Evolutionary conservation across 805 yeast species (phyloP).

Genomic region (Saturnispora galanensis): DNA sequence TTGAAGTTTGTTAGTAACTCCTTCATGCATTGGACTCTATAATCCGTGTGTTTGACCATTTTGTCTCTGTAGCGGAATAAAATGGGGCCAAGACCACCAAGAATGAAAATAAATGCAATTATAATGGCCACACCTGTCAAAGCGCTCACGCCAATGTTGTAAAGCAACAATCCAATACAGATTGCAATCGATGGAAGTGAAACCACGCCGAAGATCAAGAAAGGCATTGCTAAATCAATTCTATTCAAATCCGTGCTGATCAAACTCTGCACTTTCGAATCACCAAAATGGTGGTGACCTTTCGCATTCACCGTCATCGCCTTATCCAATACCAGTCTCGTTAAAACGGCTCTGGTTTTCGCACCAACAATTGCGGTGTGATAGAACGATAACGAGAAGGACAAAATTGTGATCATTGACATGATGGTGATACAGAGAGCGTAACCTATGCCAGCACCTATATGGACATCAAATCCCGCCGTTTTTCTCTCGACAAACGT

Average conservation of each 20-base stretch:
- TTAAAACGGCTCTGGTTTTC: slow-evolving; percentile 56
- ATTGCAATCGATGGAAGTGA: slow-evolving; percentile 55
- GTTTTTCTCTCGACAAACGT: slow-evolving; percentile 46
- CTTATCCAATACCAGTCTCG: slow-evolving; percentile 58
- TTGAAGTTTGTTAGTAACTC: slow-evolving; percentile 73
- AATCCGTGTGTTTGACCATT: slow-evolving; percentile 59
- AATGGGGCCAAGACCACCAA: slow-evolving; percentile 32
- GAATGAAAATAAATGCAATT: slow-evolving; percentile 34
- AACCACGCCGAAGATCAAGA: slow-evolving; percentile 52
- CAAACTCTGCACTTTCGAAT: slow-evolving; percentile 67
- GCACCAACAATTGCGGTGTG: slow-evolving; percentile 55
- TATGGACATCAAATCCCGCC: slow-evolving; percentile 30
- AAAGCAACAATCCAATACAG: slow-evolving; percentile 51
- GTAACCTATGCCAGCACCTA: slow-evolving; percentile 65
- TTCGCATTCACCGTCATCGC: slow-evolving; percentile 49
- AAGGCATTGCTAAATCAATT: slow-evolving; percentile 62
- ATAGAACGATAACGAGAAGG: slow-evolving; percentile 35
- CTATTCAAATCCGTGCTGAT: slow-evolving; percentile 76
- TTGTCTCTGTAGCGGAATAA: slow-evolving; percentile 44
- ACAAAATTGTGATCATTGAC: slow-evolving; percentile 34
- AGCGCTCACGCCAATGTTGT: slow-evolving; percentile 62
- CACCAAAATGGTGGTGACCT: slow-evolving; percentile 53
- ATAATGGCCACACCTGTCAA: slow-evolving; percentile 57
- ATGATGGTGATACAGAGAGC: slow-evolving; percentile 58
- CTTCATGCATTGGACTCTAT: slow-evolving; percentile 63